Evolutionary conservation across 2,329 filamentous ascomycete genomes (phyloP).

Genomic region (Mycosphaerella arachidis): DNA sequence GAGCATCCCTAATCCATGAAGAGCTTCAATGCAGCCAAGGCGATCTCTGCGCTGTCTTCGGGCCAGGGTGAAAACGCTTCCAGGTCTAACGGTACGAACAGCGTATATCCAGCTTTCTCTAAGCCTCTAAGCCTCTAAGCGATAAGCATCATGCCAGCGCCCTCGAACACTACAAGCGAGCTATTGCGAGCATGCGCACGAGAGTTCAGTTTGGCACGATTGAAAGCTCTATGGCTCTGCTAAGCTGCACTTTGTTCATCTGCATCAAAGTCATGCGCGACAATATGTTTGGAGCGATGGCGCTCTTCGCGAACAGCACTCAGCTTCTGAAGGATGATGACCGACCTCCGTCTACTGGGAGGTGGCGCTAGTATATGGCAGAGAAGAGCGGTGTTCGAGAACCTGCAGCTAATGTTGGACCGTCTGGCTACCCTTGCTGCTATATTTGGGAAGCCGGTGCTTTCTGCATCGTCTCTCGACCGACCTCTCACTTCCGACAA

Average conservation of each 20-base stretch:
- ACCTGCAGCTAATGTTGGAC: conserved; percentile 14
- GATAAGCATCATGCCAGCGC: conserved; percentile 16
- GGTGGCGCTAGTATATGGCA: no score
- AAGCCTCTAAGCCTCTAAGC: conserved; percentile 2
- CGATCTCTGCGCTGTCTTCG: background rate
- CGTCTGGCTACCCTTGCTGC: conserved; percentile 19
- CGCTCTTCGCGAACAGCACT: conserved; percentile 20
- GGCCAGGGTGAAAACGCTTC: background rate
- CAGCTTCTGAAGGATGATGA: conserved; percentile 12
- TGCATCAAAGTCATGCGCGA: conserved; percentile 27
- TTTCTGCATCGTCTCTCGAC: no score
- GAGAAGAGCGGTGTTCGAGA: conserved; percentile 3
- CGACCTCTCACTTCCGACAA: no score
- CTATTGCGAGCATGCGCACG: conserved; percentile 17
- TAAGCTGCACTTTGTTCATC: conserved; percentile 28
- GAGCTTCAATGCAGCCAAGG: conserved; percentile 6
- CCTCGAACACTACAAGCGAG: conserved; percentile 24
- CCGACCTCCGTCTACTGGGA: no score
- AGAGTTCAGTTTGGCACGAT: conserved; percentile 11
- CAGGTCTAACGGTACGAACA: background rate
- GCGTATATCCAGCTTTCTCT: conserved; percentile 4
- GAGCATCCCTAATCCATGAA: conserved; percentile 22
- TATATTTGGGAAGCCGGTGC: conserved; percentile 9
- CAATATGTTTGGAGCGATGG: conserved; percentile 20
- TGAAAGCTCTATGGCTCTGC: conserved; percentile 19